phyloP scores from a whole-genome alignment of 1,139 yeast genomes.

The Pneumocystis sp. region DNA sequence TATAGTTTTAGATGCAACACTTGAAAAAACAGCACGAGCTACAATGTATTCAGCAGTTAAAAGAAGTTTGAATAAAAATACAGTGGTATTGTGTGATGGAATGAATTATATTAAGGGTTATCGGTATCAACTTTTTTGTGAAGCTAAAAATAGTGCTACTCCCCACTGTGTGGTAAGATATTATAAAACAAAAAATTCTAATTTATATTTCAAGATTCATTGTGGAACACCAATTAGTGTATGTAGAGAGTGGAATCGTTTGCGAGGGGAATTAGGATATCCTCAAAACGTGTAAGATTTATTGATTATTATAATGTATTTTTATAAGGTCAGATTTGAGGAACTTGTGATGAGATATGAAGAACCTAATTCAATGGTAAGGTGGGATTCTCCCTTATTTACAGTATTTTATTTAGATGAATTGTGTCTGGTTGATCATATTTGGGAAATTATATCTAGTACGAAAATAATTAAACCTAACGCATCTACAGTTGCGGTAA shows the following conservation, averaged over 20 bases:
- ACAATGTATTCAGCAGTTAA: constrained; percentile 79
- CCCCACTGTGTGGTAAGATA: constrained; percentile 49
- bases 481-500: constrained; percentile 39
- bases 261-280: constrained; percentile 15
- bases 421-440: constrained; percentile 47
- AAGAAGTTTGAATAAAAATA: constrained; percentile 52
- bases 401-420: constrained; percentile 43
- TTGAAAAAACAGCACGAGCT: constrained; percentile 73
- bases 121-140: constrained; percentile 85
- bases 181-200: neutral
- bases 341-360: constrained; percentile 76
- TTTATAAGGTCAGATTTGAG: constrained; percentile 26
- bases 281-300: constrained; percentile 5
- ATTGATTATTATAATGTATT: neutral
- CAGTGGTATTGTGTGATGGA: constrained; percentile 70
- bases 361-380: constrained; percentile 70
- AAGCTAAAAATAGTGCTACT: constrained; percentile 70
- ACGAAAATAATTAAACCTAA: constrained; percentile 38
- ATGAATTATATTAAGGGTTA: constrained; percentile 88
- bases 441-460: constrained; percentile 58
- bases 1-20: constrained; percentile 34
- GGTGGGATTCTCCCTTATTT: constrained; percentile 93
- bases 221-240: constrained; percentile 51
- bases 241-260: constrained; percentile 48
- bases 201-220: constrained; percentile 31